Evolutionary conservation across 768 basidiomycete genomes (phyloP), one percentile per base, ranked within the genome.

Genomic region (Xanthoconium stramineum): DNA sequence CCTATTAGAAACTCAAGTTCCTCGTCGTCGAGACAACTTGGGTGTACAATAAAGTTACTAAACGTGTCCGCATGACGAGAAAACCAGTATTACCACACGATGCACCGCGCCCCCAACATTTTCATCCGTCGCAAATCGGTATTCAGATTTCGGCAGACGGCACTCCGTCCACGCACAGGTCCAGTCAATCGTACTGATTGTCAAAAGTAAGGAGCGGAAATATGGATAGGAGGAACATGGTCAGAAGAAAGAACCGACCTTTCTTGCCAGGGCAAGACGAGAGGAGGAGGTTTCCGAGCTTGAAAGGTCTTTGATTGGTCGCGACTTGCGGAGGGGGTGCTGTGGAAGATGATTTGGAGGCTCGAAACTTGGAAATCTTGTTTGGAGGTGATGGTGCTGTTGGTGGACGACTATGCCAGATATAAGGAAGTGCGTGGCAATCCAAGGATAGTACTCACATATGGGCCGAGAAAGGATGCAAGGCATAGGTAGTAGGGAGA

Each of bases 231-330:
- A 47, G 24, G 39, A 20, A 38, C 3, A 30, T 9, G 51, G 15
- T 9, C 3, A 43, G 32, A n/a, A 50, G 47, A 51, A 38, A 38
- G 8, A 29, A 56, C 71, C 11, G 32, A 86, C 88, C 86, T 80
- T 97, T 94, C 73, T 98, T 98, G 5, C 95, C 95, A 3, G 95
- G 95, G 74, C 96, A 98, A 7, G 91, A 94, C 7, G 90, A 93
- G 33, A 98, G 71, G 49, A 88, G 80, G 20, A 98, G 74, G 69
- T 98, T 98, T n/a, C 95, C 95, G 10, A 96, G 72, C 13, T 65
- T 65, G 30, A 74, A 72, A 12, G 61, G 57, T 28, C 67, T 62
- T 35, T 58, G 53, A 28, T 48, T 53, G 58, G 50, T 2, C 56
- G 57, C 17, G 40, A 28, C 42, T 51, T 49, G 48, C 52, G 43